Base-by-base conservation (phyloP, 192 early-diverging fungal species). In the Gonapodya sp. region DNA sequence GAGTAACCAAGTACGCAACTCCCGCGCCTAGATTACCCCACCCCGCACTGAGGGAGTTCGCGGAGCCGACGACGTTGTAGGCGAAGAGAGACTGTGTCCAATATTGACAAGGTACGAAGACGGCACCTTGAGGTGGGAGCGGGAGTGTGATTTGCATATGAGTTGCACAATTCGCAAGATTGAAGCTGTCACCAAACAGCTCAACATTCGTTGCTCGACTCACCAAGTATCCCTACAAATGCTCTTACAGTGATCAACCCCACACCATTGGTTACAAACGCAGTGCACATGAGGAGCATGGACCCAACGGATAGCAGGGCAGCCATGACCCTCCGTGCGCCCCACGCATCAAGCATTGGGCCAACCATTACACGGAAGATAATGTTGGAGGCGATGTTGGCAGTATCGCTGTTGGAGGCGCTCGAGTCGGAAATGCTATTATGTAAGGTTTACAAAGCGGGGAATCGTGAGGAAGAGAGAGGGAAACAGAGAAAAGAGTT, bases 11-110 rank as follows among this genome's bases (percentile, higher is more conserved):
- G 73, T 87, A 91, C 0, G 91, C 88, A 8, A 92, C 81, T n/a
- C 91, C 91, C 34, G 83, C 92, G 31, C 92, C 92, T 84, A 90
- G 87, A 82, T 92, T 92, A 36, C 92, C 92, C 86, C 92, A 92
- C 1, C 92, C 92, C 73, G 91, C 92, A 8, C 86, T 88, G 35
- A 93, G 46, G 33, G 92, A 92, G 81, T 93, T 93, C 31, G 92
- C 92, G 73, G 88, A 86, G 31, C 92, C 92, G 34, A 93, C 91
- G 46, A 91, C 83, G 31, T 86, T 79, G 18, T 80, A 33, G 36
- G 83, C 77, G 83, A 93, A 93, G 85, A 92, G 86, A 37, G 86
- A 81, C 0, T 88, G 92, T 24, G 92, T 88, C 91, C 92, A 93
- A 82, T 91, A 89, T 86, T 64, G 46, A 64, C 46, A 64, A 24